Conservation (phyloP, 306 rosid species). For the Inga laurina region DNA sequence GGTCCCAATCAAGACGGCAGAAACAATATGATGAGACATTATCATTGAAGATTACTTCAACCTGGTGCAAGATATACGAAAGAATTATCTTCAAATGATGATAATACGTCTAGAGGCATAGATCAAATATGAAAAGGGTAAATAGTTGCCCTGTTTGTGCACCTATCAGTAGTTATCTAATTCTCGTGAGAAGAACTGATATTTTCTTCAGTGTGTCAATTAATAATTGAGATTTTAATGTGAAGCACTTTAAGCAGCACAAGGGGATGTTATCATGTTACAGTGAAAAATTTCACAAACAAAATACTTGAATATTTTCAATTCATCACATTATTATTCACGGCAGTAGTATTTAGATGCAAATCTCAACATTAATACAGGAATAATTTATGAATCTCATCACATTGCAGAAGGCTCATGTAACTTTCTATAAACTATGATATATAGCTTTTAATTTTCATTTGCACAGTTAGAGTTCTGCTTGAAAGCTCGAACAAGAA, state of each 20-base stretch:
- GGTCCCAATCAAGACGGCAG: not conserved
- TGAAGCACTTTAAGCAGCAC: constrained; percentile 83
- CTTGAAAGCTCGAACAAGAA: not conserved
- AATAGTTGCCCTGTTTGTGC: not conserved
- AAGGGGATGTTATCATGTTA: constrained; percentile 56
- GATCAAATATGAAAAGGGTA: not conserved
- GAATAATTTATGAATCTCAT: not conserved
- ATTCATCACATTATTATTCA: not conserved
- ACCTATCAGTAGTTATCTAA: constrained; percentile 45
- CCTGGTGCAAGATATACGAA: not conserved
- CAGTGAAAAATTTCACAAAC: not conserved
- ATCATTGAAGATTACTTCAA: not conserved
- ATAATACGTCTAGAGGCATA: no score
- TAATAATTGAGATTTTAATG: constrained; percentile 77
- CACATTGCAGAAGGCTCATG: not conserved
- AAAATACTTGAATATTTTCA: not conserved
- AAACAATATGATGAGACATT: not conserved
- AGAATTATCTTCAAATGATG: not conserved
- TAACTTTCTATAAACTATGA: not conserved
- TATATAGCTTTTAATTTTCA: not conserved
- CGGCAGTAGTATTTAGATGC: not conserved
- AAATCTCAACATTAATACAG: not conserved
- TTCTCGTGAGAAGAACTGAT: constrained; percentile 45
- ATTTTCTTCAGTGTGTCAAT: constrained; percentile 71
- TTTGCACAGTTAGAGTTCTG: not conserved